A percentile compares a stretch with the other conserved stretches of the same genome.
These are phyloP conservation scores for Astrocystis sublimbata DNA, from an alignment of 495 filamentous ascomycete species.

Conservation along the genomic window DNA sequence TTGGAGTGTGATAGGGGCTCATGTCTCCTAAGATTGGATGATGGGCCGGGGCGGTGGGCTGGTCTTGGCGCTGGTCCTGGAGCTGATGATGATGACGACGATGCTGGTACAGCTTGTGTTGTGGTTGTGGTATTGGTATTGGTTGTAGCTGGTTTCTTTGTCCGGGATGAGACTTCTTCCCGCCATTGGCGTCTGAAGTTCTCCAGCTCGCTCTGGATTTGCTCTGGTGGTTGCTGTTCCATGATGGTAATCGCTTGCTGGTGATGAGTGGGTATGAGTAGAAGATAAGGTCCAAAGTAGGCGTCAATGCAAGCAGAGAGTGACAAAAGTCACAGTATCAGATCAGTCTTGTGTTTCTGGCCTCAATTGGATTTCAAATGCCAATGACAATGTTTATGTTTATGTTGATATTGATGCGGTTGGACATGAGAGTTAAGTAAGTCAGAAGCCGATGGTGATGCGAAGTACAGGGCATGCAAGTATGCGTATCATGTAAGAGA, in stretches of 20 bases:
- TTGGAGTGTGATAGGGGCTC: slow-evolving; percentile 22
- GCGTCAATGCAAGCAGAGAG: not conserved
- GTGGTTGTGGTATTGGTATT: slow-evolving; percentile 8
- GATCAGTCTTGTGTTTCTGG: too few relatives aligned
- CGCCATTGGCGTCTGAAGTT: slow-evolving; percentile 80
- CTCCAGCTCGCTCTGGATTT: slow-evolving; percentile 69
- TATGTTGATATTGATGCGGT: too few relatives aligned
- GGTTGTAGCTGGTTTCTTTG: slow-evolving; percentile 39
- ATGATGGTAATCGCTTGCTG: slow-evolving; percentile 4
- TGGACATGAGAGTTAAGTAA: too few relatives aligned
- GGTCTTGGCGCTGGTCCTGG: not conserved
- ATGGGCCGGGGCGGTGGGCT: slow-evolving; percentile 18
- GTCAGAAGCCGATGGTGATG: too few relatives aligned
- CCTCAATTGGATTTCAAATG: too few relatives aligned
- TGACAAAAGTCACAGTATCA: too few relatives aligned
- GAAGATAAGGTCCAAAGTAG: not conserved
- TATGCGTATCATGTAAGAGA: too few relatives aligned
- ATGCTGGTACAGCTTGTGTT: not conserved
- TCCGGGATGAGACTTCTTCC: slow-evolving; percentile 64
- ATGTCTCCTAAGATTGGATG: slow-evolving; percentile 28
- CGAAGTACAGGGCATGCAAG: too few relatives aligned
- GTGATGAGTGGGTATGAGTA: not conserved
- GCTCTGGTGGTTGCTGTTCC: slow-evolving; percentile 29
- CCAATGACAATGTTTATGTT: too few relatives aligned
- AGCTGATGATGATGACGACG: slow-evolving; percentile 7